Conservation (phyloP, 2,329 filamentous ascomycete species). For the Shiraia sp. region DNA sequence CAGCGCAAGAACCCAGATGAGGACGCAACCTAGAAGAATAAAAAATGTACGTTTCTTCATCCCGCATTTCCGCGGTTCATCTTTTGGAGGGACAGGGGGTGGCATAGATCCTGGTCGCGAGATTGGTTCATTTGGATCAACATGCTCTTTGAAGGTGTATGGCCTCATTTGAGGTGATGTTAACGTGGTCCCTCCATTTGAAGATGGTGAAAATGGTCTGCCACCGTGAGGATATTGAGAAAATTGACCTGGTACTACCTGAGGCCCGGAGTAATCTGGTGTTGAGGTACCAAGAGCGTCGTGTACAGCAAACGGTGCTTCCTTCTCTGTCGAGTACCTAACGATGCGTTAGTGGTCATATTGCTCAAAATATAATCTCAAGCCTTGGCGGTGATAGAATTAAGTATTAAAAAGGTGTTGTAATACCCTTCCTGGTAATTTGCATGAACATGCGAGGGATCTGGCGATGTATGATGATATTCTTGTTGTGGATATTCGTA, state of each 20-base stretch:
- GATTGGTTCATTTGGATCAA: constrained; percentile 16
- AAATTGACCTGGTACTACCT: constrained; percentile 26
- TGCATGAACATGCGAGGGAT: constrained; percentile 7
- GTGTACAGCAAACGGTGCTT: constrained; percentile 18
- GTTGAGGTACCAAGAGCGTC: constrained; percentile 10
- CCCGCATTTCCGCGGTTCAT: constrained; percentile 23
- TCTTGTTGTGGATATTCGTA: constrained; percentile 16
- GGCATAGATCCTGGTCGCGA: constrained; percentile 14
- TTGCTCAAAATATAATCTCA: too few species aligned
- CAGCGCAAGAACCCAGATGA: constrained; percentile 37
- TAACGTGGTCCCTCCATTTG: constrained; percentile 19
- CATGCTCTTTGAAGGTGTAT: constrained; percentile 31
- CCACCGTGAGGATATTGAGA: constrained; percentile 14
- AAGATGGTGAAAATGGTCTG: constrained; percentile 19
- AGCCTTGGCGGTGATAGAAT: too few species aligned
- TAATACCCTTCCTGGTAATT: constrained; percentile 19
- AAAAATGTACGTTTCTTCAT: constrained; percentile 29
- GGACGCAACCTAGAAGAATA: constrained; percentile 23
- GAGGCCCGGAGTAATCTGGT: constrained; percentile 27
- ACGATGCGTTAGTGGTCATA: constrained; percentile 6
- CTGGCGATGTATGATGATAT: constrained; percentile 8
- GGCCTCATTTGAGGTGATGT: constrained; percentile 20
- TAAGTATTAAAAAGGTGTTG: neutral
- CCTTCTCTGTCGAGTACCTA: constrained; percentile 26
- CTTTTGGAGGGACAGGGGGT: constrained; percentile 20